Percentiles rank a stretch among this genome's conserved stretches.
Evolutionary conservation across 768 basidiomycete species (phyloP).

Genomic region (Sarcodon aspratus): DNA sequence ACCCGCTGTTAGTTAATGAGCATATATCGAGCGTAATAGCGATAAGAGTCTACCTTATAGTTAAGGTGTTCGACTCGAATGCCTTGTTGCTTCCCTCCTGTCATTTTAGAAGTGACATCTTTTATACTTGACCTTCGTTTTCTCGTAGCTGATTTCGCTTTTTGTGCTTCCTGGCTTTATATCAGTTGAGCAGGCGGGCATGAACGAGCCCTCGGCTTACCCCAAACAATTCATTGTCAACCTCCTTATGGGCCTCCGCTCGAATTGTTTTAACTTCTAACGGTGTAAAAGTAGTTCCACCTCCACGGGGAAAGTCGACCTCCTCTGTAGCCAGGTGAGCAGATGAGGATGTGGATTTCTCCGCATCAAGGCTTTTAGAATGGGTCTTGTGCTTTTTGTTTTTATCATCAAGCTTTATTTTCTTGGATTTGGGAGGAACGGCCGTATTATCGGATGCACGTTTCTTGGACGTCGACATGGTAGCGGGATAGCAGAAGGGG

Average conservation of each 20-base stretch:
- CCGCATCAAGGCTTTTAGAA: slow-evolving; percentile 8
- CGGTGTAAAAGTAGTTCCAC: slow-evolving; percentile 81
- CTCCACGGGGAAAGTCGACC: slow-evolving; percentile 91
- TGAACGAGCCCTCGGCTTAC: slow-evolving; percentile 24
- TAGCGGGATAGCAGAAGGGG: neutral
- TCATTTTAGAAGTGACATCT: slow-evolving; percentile 14
- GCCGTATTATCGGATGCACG: slow-evolving; percentile 46
- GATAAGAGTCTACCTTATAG: slow-evolving; percentile 56
- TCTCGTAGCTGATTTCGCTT: slow-evolving; percentile 28
- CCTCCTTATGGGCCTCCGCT: slow-evolving; percentile 78
- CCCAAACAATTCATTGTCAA: slow-evolving; percentile 67
- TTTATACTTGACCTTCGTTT: slow-evolving; percentile 37
- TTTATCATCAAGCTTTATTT: slow-evolving; percentile 35
- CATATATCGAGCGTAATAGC: neutral
- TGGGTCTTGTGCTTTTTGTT: slow-evolving; percentile 16
- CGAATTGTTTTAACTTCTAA: slow-evolving; percentile 80
- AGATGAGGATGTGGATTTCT: slow-evolving; percentile 18
- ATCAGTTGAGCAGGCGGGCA: neutral
- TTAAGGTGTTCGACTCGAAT: slow-evolving; percentile 86
- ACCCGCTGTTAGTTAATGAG: slow-evolving; percentile 45
- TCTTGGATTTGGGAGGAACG: slow-evolving; percentile 44
- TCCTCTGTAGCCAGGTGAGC: slow-evolving; percentile 49
- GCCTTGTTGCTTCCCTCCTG: slow-evolving; percentile 34
- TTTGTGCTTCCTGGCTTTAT: slow-evolving; percentile 26
- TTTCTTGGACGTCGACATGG: slow-evolving; percentile 42